These are phyloP conservation scores for Tagetes erecta DNA, from an alignment of 129 eudicot genomes.

Conservation along the genomic window DNA sequence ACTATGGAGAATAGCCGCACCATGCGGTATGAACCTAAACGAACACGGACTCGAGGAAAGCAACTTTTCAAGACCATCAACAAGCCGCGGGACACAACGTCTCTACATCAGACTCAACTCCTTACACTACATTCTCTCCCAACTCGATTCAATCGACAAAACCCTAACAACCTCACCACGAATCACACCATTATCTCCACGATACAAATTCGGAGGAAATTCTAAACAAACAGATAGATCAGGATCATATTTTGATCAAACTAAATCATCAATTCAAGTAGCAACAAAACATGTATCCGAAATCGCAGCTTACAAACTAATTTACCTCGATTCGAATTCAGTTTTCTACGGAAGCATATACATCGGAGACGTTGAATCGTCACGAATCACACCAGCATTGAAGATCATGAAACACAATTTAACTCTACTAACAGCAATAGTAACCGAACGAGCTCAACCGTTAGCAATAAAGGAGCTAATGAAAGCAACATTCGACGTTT, in stretches of 20 bases:
- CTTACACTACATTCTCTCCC: conserved; percentile 69
- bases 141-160: conserved; percentile 65
- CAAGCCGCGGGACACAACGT: conserved; percentile 98
- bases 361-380: conserved; percentile 48
- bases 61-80: conserved; percentile 68
- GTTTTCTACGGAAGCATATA: conserved; percentile 71
- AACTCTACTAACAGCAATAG: conserved; percentile 66
- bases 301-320: conserved; percentile 82
- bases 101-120: conserved; percentile 95
- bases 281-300: conserved; percentile 72
- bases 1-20: conserved; percentile 52
- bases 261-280: conserved; percentile 46
- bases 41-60: conserved; percentile 40
- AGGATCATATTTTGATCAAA: conserved; percentile 52
- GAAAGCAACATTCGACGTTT: conserved; percentile 88
- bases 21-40: conserved; percentile 33
- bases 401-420: conserved; percentile 71
- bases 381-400: conserved; percentile 67
- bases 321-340: conserved; percentile 73
- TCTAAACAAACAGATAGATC: neutral
- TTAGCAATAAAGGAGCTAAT: conserved; percentile 74
- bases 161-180: conserved; percentile 35
- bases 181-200: conserved; percentile 35
- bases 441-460: conserved; percentile 69
- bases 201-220: conserved; percentile 14